Percentiles rank a stretch among this genome's conserved stretches.
Evolutionary conservation across 106 monocot genomes (phyloP).

Genomic region (Phalaenopsis equestris): DNA sequence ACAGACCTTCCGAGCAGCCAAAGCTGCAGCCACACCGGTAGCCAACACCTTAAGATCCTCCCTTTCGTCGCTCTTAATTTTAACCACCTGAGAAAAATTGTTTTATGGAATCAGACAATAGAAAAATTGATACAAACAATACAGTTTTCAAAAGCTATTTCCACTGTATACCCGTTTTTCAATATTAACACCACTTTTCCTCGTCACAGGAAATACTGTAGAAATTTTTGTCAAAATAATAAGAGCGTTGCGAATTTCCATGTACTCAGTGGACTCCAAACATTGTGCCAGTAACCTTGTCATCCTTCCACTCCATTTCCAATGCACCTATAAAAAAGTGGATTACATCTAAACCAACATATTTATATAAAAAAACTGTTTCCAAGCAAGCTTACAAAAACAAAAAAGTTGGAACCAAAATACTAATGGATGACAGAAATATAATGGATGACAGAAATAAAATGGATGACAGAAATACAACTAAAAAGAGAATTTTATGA

Average conservation of each 20-base stretch:
- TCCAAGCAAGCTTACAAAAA: not conserved
- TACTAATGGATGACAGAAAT: too few relatives aligned
- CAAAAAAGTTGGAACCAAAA: too few relatives aligned
- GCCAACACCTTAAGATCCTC: conserved; percentile 98
- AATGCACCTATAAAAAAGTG: conserved; percentile 49
- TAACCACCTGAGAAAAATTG: conserved; percentile 43
- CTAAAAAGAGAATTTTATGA: not conserved
- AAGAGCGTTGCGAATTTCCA: conserved; percentile 94
- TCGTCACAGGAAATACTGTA: conserved; percentile 83
- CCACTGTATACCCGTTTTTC: conserved; percentile 71
- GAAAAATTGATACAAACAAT: not conserved
- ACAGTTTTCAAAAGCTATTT: not conserved
- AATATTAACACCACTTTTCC: conserved; percentile 81
- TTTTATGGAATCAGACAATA: not conserved
- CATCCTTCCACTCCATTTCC: conserved; percentile 83
- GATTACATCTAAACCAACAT: not conserved
- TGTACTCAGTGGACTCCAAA: conserved; percentile 87
- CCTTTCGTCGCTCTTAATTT: conserved; percentile 90
- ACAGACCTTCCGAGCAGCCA: conserved; percentile 93
- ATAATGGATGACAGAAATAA: too few relatives aligned
- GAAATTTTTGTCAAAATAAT: conserved; percentile 94
- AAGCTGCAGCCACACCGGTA: conserved; percentile 90
- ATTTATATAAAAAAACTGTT: not conserved
- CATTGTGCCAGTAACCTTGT: conserved; percentile 79
- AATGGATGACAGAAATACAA: not conserved